Evolutionary conservation across 257 asterid species (phyloP).

Genomic region (Capsicum baccatum): DNA sequence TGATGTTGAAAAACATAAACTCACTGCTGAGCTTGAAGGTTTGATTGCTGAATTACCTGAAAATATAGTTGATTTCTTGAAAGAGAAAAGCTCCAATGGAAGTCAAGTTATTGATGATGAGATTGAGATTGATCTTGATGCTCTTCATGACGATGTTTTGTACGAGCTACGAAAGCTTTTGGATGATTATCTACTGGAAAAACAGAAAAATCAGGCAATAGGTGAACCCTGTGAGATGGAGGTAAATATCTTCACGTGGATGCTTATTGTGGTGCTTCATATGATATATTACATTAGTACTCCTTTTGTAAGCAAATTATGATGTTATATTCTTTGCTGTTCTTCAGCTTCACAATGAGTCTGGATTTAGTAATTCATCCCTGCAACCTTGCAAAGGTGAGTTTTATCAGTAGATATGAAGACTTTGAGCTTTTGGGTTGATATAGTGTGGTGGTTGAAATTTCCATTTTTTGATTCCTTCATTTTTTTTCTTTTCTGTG

Average conservation of each 20-base stretch:
- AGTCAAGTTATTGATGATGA: conserved; percentile 72
- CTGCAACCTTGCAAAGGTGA: too few species aligned
- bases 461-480: conserved; percentile 26
- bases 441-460: not conserved
- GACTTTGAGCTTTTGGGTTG: too few species aligned
- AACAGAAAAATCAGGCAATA: conserved; percentile 54
- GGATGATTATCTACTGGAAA: conserved; percentile 58
- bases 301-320: not conserved
- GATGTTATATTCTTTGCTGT: not conserved
- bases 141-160: conserved; percentile 64
- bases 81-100: conserved; percentile 53
- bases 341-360: too few species aligned
- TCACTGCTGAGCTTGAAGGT: conserved; percentile 66
- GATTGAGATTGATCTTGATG: conserved; percentile 89
- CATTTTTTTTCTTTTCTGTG: not conserved
- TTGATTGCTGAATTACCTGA: conserved; percentile 73
- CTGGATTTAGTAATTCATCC: too few species aligned
- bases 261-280: conserved; percentile 16
- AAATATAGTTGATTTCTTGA: conserved; percentile 66
- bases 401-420: too few species aligned
- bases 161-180: conserved; percentile 70
- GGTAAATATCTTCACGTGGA: conserved; percentile 48
- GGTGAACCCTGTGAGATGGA: conserved; percentile 53
- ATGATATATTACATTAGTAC: not conserved
- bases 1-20: conserved; percentile 63